These are phyloP conservation scores for Malassezia sympodialis DNA, from an alignment of 1,284 basidiomycete species.

Conservation along the genomic window DNA sequence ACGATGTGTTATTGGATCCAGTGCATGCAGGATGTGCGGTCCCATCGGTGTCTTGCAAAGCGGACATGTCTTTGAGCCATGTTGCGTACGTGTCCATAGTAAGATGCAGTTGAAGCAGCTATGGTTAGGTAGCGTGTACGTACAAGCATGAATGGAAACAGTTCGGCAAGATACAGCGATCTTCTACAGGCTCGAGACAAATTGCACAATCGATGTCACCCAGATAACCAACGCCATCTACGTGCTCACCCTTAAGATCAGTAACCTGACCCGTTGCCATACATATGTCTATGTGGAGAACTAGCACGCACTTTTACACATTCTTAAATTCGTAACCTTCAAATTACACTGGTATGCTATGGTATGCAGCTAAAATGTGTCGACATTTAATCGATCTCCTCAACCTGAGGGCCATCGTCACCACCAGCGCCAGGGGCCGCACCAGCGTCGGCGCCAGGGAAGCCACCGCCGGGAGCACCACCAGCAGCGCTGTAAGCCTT, in stretches of 20 bases:
- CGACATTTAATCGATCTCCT: conserved; percentile 61
- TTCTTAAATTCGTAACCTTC: neutral
- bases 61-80: conserved; percentile 7
- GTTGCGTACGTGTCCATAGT: conserved; percentile 6
- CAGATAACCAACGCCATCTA: neutral
- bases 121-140: neutral
- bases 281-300: neutral
- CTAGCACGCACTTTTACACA: neutral
- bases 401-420: conserved; percentile 73
- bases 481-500: conserved; percentile 67
- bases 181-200: conserved; percentile 8
- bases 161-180: conserved; percentile 10
- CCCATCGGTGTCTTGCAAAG: conserved; percentile 12
- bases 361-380: neutral
- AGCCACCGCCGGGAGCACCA: conserved; percentile 54
- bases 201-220: conserved; percentile 13
- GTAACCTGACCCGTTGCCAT: neutral
- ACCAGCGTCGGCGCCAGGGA: conserved; percentile 31
- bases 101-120: conserved; percentile 13
- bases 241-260: neutral
- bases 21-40: conserved; percentile 5
- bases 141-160: conserved; percentile 18
- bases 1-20: conserved; percentile 3
- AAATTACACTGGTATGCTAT: conserved; percentile 1
- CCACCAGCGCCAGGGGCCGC: conserved; percentile 18